Base-by-base conservation (phyloP, 257 asterid species). In the Parsonsia alboflavescens region DNA sequence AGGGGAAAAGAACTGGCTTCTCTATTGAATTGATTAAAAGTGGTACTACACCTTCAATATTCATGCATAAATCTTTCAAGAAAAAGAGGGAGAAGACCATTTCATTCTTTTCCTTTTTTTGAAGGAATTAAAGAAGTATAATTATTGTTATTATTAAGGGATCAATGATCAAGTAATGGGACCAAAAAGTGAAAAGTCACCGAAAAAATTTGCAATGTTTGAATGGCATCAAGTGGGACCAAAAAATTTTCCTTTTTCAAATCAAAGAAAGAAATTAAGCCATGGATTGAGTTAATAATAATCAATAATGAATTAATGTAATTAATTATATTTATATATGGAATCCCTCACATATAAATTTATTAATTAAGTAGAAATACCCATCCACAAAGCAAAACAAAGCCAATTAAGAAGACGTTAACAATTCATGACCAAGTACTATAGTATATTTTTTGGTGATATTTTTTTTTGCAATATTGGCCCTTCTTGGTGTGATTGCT, bases 171-270 rank as follows among this genome's bases (percentile, higher is more conserved):
- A 77, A 58, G 80, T 36, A 61, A 73, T 75, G 80, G 85, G 86
- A 68, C 83, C 87, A 79, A 81, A 50, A 81, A 74, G 78, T 21
- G 82, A 78, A 74, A 82, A 69, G 86, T 77, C 70, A 73, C 76
- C 73, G 78, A 77, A 81, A 50, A 72, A 80, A n/a, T n/a, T 76
- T 73, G 86, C 82, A 82, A 79, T 77, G 81, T 75, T 33, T 76
- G 70, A 73, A 76, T 77, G 80, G 80, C 83, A 82, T 81, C 82
- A 62, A 75, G 74, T 80, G 83, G 84, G 87, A 77, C 81, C 79
- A 21, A 75, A 69, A 74, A 59, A 76, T 74, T 68, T 72, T 56
- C 61, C 74, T 58, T 77, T 80, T 70, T 21, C 56, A 50, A 61
- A 58, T 36, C 22, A 59, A 70, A 45, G 46, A 53, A 28, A 59